phyloP scores from a whole-genome alignment of 1,284 basidiomycete genomes.

The Sanghuangporus weigelae region DNA sequence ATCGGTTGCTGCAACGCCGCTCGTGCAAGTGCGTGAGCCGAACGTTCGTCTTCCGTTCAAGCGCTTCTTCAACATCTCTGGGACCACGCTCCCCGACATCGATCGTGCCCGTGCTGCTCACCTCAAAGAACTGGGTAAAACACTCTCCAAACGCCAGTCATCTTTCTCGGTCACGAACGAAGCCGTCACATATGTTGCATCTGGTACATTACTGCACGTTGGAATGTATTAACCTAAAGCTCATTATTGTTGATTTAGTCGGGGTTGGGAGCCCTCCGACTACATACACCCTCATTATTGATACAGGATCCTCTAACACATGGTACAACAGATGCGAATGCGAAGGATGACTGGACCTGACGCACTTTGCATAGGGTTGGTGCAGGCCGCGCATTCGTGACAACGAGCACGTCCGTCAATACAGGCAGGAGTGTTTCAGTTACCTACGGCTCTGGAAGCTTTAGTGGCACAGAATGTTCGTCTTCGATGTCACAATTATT shows the following conservation, averaged over 20 bases:
- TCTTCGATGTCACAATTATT: not conserved
- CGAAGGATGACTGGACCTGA: not conserved
- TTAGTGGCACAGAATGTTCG: constrained; percentile 19
- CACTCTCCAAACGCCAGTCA: not conserved
- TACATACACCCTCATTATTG: constrained; percentile 18
- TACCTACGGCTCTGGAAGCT: constrained; percentile 19
- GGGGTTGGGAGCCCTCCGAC: constrained; percentile 20
- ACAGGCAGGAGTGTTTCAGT: not conserved
- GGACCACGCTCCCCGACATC: constrained; percentile 6
- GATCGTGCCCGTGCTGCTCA: constrained; percentile 13
- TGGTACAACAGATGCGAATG: constrained; percentile 3
- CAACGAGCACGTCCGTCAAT: no score
- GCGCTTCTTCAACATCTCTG: constrained; percentile 5
- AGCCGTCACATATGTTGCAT: constrained; percentile 9
- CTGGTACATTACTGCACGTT: not conserved
- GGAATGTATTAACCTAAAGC: not conserved
- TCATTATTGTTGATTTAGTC: not conserved
- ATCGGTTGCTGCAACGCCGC: not conserved
- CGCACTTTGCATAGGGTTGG: no score
- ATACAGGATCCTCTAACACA: constrained; percentile 22
- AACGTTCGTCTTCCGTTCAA: constrained; percentile 13
- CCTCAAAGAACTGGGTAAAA: not conserved
- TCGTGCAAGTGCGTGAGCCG: constrained; percentile 13
- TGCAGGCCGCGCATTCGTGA: no score
- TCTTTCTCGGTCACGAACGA: constrained; percentile 9